Percentiles rank a stretch among this genome's conserved stretches.
These are phyloP conservation scores for Colletotrichum aenigma DNA, from an alignment of 2,329 filamentous ascomycete species.

Conservation along the genomic window DNA sequence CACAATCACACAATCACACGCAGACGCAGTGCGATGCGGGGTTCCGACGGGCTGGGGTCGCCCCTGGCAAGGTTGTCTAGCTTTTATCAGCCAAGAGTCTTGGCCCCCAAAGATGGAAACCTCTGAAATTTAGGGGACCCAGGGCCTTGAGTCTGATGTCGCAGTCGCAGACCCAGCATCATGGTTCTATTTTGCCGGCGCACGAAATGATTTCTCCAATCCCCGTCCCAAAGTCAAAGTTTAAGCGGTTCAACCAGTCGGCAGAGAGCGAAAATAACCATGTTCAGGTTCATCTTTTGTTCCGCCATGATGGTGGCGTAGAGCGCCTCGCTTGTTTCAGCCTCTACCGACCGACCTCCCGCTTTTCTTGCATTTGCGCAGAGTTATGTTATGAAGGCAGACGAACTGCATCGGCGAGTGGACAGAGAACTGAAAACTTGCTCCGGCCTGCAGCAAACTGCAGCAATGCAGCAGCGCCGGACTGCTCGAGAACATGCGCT, in stretches of 20 bases:
- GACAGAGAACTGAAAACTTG: not conserved
- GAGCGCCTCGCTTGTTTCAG: conserved; percentile 13
- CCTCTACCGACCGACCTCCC: not conserved
- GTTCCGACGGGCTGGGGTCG: not conserved
- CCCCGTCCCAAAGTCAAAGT: not conserved
- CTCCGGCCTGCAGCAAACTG: not conserved
- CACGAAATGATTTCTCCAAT: not conserved
- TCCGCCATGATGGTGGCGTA: not conserved
- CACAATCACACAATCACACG: not conserved
- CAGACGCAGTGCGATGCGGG: not conserved
- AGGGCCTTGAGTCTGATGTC: not conserved
- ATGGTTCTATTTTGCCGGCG: conserved; percentile 2
- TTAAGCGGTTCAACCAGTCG: not conserved
- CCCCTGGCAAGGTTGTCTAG: not conserved
- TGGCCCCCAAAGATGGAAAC: conserved; percentile 4
- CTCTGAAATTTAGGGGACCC: not conserved
- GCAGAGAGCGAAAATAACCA: not conserved
- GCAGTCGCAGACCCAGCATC: not conserved
- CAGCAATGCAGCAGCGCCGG: not conserved
- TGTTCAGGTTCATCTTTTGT: conserved; percentile 12
- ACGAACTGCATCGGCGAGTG: not conserved
- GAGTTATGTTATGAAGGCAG: not conserved
- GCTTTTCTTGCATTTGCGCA: not conserved
- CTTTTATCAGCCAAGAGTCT: conserved; percentile 9
- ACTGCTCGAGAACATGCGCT: not conserved